phyloP scores from a whole-genome alignment of 768 basidiomycete genomes.

The Trametes cubensis region DNA sequence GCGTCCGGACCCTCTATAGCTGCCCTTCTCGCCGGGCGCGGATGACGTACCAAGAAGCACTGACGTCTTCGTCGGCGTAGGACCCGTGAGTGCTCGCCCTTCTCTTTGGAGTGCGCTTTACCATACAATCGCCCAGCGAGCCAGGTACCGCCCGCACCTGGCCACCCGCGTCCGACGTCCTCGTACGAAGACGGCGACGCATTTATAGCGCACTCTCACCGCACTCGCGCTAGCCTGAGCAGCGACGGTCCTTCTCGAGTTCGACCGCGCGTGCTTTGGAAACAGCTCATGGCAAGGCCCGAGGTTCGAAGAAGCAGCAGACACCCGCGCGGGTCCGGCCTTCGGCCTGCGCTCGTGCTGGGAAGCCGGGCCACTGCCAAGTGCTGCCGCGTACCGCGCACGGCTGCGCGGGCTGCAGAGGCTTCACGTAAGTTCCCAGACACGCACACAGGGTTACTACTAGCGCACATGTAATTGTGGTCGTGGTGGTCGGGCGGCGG shows the following conservation, averaged over 20 bases:
- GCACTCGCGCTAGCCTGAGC: background rate
- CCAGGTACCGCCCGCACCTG: constrained; percentile 1
- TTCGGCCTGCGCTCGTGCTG: constrained; percentile 8
- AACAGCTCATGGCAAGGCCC: constrained; percentile 7
- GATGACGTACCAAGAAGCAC: constrained; percentile 15
- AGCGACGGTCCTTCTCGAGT: no score
- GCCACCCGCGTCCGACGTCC: background rate
- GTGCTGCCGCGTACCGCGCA: background rate
- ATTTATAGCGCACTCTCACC: constrained; percentile 8
- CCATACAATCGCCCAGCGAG: background rate
- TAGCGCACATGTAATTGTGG: constrained; percentile 3
- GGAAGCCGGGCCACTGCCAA: constrained; percentile 2
- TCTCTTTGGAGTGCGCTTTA: background rate
- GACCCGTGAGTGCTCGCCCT: background rate
- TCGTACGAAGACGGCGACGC: background rate
- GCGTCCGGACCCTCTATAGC: constrained; percentile 12
- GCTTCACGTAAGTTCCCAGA: constrained; percentile 16
- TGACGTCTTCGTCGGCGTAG: constrained; percentile 4
- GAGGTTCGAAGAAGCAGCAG: background rate
- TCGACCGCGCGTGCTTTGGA: background rate
- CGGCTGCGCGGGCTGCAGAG: background rate
- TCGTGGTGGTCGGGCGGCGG: background rate
- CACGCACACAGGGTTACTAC: constrained; percentile 10
- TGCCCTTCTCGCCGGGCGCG: constrained; percentile 7
- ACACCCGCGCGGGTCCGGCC: background rate